These are phyloP conservation scores for Aspergillus oerlinghausenensis DNA, from an alignment of 2,329 filamentous ascomycete genomes.

Conservation along the genomic window DNA sequence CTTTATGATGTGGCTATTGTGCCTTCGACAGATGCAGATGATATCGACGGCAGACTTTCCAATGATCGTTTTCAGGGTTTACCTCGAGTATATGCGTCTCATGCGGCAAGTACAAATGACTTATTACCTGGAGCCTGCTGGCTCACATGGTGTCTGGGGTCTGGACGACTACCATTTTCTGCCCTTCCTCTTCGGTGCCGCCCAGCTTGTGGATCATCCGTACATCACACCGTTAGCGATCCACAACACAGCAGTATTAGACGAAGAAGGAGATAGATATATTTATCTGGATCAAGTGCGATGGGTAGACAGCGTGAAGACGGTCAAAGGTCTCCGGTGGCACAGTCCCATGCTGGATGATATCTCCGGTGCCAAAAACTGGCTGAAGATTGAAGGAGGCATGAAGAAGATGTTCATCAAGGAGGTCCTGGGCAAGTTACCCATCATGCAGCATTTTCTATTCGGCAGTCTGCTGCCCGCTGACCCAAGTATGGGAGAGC, in stretches of 20 bases:
- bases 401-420: constrained; percentile 97
- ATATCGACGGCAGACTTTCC: constrained; percentile 65
- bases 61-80: constrained; percentile 70
- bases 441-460: constrained; percentile 97
- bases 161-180: constrained; percentile 96
- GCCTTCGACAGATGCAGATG: constrained; percentile 72
- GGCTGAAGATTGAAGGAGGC: constrained; percentile 87
- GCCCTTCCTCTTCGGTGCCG: constrained; percentile 89
- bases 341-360: constrained; percentile 98
- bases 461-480: constrained; percentile 85
- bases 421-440: constrained; percentile 87
- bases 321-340: constrained; percentile 89
- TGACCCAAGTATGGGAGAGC: constrained; percentile 66
- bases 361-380: constrained; percentile 83
- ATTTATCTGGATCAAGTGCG: constrained; percentile 88
- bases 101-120: constrained; percentile 86
- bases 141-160: constrained; percentile 96
- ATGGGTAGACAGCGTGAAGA: constrained; percentile 96
- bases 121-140: constrained; percentile 95
- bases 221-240: constrained; percentile 76
- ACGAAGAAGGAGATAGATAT: constrained; percentile 78
- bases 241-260: constrained; percentile 80
- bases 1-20: constrained; percentile 95
- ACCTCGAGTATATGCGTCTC: constrained; percentile 73
- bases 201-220: constrained; percentile 79